Evolutionary conservation across 2,329 filamentous ascomycete species (phyloP), one percentile per base, ranked within the genome.

Genomic region (Talaromyces atroroseus): DNA sequence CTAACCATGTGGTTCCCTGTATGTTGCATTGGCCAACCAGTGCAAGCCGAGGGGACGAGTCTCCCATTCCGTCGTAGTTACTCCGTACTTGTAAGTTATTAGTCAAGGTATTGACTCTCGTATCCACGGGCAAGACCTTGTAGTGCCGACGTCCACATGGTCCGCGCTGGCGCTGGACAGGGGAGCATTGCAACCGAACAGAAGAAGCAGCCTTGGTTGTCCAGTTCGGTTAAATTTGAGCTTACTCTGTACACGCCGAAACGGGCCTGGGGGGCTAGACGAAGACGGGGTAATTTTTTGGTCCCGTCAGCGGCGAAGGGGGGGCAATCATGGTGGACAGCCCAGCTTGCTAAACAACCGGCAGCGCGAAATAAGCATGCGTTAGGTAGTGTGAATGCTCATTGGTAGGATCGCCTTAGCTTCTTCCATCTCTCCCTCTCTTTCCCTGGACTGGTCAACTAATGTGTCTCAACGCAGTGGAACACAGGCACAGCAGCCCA

Each of bases 1-100:
- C 51, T 26, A 16, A 26, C 50, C 51, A 53, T 53, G 51, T 53
- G 51, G 51, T 47, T 42, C 50, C 50, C 16, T 47, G 42, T n/a
- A 20, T 21, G 20, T 29, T 26, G 14, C 42, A 46, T 47, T 53
- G 51, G 36, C 51, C 51, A 53, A 53, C 20, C 42, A 45, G 10
- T n/a, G 24, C 3, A 26, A 29, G 24, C 16, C 16, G 26, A 44
- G 34, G 42, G 51, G 42, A 47, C 18, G 42, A 38, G 42, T 26
- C 23, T 47, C 34, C 51, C 47, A 21, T 21, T 44, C 40, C 20
- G 40, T 20, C 20, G 40, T 44, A 12, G 14, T 20, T 42, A 29
- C 26, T 29, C 26, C 26, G 26, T 36, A 16, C 14, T 16, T 16
- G 32, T 16, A 42, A 20, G 26, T 8, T 29, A 10, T 29, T 5